Evolutionary conservation across 169 alveolate species (phyloP).

Genomic region (Cryptosporidium ryanae): DNA sequence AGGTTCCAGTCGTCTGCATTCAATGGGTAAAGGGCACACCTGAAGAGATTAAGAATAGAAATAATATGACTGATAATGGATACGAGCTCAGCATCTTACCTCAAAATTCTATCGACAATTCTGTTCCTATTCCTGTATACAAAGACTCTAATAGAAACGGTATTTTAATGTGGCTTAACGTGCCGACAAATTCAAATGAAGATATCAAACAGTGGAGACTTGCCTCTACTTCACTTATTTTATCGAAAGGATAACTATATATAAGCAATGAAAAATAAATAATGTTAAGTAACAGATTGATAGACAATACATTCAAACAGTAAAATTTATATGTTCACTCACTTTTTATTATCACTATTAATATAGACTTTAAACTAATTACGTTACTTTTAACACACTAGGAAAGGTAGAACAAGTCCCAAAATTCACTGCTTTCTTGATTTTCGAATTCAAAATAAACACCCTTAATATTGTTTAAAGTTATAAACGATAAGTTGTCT

Average conservation of each 20-base stretch:
- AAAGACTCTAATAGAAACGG: slow-evolving; percentile 27
- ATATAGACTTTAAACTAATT: background rate
- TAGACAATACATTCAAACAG: no score
- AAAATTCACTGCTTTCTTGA: slow-evolving; percentile 18
- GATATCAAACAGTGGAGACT: slow-evolving; percentile 57
- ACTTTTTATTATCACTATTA: background rate
- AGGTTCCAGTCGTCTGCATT: slow-evolving; percentile 13
- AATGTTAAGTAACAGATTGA: background rate
- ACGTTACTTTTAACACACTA: no score
- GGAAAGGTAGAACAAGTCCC: slow-evolving; percentile 33
- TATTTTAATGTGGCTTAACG: slow-evolving; percentile 45
- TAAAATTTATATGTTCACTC: no score
- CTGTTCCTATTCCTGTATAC: slow-evolving; percentile 31
- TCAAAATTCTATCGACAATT: slow-evolving; percentile 23
- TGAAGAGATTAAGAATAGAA: background rate
- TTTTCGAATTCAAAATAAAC: slow-evolving; percentile 40
- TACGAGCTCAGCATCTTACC: slow-evolving; percentile 41
- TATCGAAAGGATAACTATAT: slow-evolving; percentile 21
- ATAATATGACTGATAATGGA: slow-evolving; percentile 27
- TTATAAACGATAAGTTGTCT: background rate
- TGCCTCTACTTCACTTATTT: slow-evolving; percentile 25
- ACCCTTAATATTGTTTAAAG: background rate
- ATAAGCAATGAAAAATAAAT: background rate
- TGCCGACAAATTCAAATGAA: slow-evolving; percentile 20
- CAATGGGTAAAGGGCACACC: slow-evolving; percentile 33